Conservation (phyloP, 1,284 basidiomycete genomes). For the Sanguinoderma infundibulare region DNA sequence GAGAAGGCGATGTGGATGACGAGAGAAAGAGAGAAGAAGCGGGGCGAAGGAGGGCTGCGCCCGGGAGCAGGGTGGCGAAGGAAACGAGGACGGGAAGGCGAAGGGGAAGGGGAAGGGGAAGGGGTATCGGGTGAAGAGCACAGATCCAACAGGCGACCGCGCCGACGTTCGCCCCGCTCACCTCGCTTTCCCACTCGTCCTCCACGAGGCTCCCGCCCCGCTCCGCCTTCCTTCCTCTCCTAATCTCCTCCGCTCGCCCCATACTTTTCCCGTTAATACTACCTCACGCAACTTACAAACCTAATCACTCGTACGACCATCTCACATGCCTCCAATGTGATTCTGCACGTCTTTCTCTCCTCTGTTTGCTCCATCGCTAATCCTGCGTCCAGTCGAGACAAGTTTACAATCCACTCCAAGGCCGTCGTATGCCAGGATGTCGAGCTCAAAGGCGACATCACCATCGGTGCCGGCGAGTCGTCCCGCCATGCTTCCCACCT, state of each 20-base stretch:
- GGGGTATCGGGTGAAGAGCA: constrained; percentile 20
- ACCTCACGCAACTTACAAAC: not conserved
- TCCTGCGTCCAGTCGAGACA: constrained; percentile 33
- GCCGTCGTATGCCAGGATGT: constrained; percentile 88
- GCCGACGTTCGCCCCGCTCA: not conserved
- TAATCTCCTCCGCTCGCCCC: not conserved
- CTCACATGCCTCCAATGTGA: constrained; percentile 29
- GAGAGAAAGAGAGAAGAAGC: constrained; percentile 14
- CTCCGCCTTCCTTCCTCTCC: not conserved
- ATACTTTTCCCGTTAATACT: too few relatives aligned
- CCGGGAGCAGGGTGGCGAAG: constrained; percentile 6
- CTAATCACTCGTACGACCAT: not conserved
- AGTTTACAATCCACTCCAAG: constrained; percentile 43
- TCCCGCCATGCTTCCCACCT: not conserved
- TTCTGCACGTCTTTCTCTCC: not conserved
- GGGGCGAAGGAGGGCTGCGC: constrained; percentile 10
- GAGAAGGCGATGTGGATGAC: not conserved
- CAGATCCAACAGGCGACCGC: not conserved
- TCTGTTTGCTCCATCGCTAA: not conserved
- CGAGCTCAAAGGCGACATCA: constrained; percentile 89
- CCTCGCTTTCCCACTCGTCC: not conserved
- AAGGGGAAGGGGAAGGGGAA: constrained; percentile 2
- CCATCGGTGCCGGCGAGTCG: constrained; percentile 77
- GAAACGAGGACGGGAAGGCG: not conserved
- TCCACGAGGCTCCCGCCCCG: constrained; percentile 2